Percentiles rank a stretch among this genome's conserved stretches.
phyloP scores from a whole-genome alignment of 1,284 basidiomycete species.

The Ceratobasidium sp. region DNA sequence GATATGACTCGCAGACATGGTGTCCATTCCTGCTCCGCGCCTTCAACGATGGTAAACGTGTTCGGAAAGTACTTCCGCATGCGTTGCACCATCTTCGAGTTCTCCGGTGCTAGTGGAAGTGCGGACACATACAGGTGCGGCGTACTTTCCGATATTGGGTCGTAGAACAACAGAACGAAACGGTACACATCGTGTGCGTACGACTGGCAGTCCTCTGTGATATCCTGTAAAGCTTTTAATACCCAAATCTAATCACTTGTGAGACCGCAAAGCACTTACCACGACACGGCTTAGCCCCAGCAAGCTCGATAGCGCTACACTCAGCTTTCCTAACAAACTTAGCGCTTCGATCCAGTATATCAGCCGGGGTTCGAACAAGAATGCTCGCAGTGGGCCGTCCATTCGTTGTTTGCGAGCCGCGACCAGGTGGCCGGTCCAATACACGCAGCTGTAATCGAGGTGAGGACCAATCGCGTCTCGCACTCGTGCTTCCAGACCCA shows the following conservation, averaged over 20 bases:
- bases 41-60: neutral
- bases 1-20: neutral
- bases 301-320: conserved; percentile 50
- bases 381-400: conserved; percentile 50
- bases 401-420: neutral
- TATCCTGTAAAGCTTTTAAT: neutral
- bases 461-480: neutral
- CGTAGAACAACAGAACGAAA: conserved; percentile 23
- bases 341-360: too few species aligned
- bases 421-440: conserved; percentile 24
- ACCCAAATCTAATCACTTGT: too few species aligned
- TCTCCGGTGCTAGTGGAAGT: conserved; percentile 16
- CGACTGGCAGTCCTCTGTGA: neutral
- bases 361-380: too few species aligned
- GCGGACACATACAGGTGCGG: too few species aligned
- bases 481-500: conserved; percentile 4
- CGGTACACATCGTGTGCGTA: conserved; percentile 33
- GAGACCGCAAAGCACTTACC: neutral
- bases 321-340: too few species aligned
- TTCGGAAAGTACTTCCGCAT: conserved; percentile 10
- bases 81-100: neutral
- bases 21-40: too few species aligned
- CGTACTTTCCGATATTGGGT: too few species aligned
- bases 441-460: too few species aligned
- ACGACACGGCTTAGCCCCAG: neutral